These are phyloP conservation scores for Phaffia australis DNA, from an alignment of 768 basidiomycete genomes.

Conservation along the genomic window DNA sequence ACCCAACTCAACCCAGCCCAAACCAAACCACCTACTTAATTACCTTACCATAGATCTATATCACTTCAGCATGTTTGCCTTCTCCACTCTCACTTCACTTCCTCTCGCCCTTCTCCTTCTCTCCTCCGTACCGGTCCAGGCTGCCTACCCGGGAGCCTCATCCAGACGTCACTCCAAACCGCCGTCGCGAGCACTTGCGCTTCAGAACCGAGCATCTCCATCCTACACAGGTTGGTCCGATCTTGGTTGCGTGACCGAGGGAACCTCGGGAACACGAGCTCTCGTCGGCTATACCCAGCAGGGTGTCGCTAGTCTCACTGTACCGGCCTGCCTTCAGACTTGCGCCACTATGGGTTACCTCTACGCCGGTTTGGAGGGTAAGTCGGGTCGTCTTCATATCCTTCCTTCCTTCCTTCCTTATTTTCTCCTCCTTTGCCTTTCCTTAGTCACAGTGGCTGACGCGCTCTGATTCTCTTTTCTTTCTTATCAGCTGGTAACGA, in stretches of 20 bases:
- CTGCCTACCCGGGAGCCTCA: background rate
- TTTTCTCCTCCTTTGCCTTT: background rate
- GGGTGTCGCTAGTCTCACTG: constrained; percentile 10
- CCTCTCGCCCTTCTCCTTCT: background rate
- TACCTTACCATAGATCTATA: background rate
- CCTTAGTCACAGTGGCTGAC: background rate
- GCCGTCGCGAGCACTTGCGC: constrained; percentile 1
- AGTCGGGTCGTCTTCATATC: background rate
- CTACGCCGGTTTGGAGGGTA: constrained; percentile 23
- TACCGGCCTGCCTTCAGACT: constrained; percentile 14
- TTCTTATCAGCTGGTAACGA: background rate
- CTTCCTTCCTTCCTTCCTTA: background rate
- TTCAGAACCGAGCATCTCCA: background rate
- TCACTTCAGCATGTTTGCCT: background rate
- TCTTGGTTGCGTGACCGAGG: constrained; percentile 21
- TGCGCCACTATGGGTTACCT: constrained; percentile 20
- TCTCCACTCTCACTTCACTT: constrained; percentile 1
- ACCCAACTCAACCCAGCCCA: too few relatives aligned
- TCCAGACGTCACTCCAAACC: constrained; percentile 6
- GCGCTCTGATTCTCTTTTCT: background rate
- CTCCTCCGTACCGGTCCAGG: background rate
- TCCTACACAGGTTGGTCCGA: constrained; percentile 14
- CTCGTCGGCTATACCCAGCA: constrained; percentile 17
- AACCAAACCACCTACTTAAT: constrained; percentile 5
- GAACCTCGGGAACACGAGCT: background rate